phyloP scores from a whole-genome alignment of 192 early-diverging fungal genomes.

The Coemansia sp. region DNA sequence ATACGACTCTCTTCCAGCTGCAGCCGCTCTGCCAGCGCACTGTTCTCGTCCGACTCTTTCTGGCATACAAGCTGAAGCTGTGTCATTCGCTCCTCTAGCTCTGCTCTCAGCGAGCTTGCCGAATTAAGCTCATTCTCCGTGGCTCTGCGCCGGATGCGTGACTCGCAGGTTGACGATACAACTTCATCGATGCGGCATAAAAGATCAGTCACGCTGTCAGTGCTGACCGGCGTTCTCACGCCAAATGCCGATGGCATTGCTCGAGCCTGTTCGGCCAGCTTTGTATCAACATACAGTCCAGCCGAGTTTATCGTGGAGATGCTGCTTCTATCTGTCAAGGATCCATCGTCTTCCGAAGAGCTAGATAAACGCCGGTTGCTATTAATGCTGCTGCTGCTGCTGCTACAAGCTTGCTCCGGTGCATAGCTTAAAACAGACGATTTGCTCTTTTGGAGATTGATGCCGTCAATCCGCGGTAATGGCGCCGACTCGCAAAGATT shows the following conservation, averaged over 20 bases:
- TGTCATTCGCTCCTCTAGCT: constrained; percentile 24
- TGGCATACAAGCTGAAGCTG: constrained; percentile 23
- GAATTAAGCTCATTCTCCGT: constrained; percentile 7
- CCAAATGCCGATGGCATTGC: neutral
- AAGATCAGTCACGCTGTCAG: constrained; percentile 40
- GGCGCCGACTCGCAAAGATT: constrained; percentile 17
- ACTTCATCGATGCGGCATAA: constrained; percentile 31
- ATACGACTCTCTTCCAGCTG: constrained; percentile 24
- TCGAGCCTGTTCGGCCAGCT: constrained; percentile 11
- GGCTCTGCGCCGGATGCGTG: constrained; percentile 8
- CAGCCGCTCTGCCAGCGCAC: constrained; percentile 13
- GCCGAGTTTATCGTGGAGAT: neutral
- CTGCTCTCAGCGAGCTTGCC: constrained; percentile 10
- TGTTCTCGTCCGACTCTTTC: constrained; percentile 19
- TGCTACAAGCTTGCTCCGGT: neutral
- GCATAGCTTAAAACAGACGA: constrained; percentile 13
- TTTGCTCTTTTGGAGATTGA: constrained; percentile 5
- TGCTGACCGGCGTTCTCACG: constrained; percentile 17
- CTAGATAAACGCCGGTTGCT: neutral
- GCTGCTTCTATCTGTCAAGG: neutral
- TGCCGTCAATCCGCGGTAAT: constrained; percentile 21
- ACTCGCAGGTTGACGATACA: constrained; percentile 5
- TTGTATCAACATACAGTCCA: constrained; percentile 16
- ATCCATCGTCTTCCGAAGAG: neutral
- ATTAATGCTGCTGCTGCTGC: neutral